Base-by-base conservation (phyloP, 331 rosid genomes). In the Pyracantha coccinea region DNA sequence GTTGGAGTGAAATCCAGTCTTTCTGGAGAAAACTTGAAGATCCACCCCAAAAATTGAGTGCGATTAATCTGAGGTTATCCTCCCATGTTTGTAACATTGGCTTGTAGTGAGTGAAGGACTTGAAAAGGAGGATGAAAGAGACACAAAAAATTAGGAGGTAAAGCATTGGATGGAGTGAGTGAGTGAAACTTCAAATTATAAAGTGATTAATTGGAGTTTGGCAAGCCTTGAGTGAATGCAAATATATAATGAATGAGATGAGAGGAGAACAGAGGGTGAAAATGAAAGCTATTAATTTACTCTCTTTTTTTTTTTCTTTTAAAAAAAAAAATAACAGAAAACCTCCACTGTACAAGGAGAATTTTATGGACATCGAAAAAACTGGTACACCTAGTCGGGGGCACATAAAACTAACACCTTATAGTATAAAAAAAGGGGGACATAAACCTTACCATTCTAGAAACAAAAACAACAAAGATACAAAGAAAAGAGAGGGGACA, bases 131-230 rank as follows among this genome's bases (percentile, higher is more conserved):
- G 64, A 89, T 79, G 76, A 89, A 82, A 27, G 97, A 88, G 55
- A 92, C 82, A 70, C 79, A 89, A 74, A 93, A 86, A 75, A 92
- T 82, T 2, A 92, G 73, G 57, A 86, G 58, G 81, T 85, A 92
- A 78, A 89, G 85, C 93, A 92, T 89, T 84, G 86, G 82, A 8
- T 71, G 47, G 47, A 3, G 13, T 2, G 47, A 17, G 20, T 25
- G 27, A 61, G 64, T 44, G 32, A 62, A 68, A 50, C 8, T 54
- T 71, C 80, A 84, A 73, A 72, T 73, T 38, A 10, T 38, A 0
- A 38, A 38, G 47, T 20, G 33, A n/a, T 31, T 32, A 25, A 66
- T 20, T 57, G 63, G 63, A 45, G 35, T 33, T 68, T 59, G 79
- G 79, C 47, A 80, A 57, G 52, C 55, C 11, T 21, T 55, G 31